A percentile compares a stretch with the other conserved stretches of the same genome.
phyloP scores from a whole-genome alignment of 2,329 filamentous ascomycete species.

The Tolypocladium guangdongense region DNA sequence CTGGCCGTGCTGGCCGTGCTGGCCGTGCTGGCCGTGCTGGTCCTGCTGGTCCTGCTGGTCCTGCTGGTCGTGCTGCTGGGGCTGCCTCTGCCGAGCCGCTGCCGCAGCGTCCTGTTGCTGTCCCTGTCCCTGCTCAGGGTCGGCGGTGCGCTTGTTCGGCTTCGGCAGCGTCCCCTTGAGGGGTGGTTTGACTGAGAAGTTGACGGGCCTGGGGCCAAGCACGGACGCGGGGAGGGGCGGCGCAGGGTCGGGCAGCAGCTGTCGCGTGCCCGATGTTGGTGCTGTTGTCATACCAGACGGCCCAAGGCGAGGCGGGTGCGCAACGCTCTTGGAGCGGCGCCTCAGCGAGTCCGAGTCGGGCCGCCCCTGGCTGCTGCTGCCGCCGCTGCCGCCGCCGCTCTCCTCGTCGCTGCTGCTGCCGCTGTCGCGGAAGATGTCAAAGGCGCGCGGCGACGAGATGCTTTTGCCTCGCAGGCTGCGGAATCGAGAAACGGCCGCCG shows the following conservation, averaged over 20 bases:
- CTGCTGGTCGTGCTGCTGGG: not conserved
- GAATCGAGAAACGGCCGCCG: conserved; percentile 17
- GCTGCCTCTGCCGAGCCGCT: not conserved
- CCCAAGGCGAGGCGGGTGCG: conserved; percentile 8
- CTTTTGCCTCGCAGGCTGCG: conserved; percentile 23
- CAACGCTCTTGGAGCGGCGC: conserved; percentile 16
- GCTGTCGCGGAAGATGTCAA: conserved; percentile 18
- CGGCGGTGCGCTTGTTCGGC: not conserved
- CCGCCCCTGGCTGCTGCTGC: conserved; percentile 8
- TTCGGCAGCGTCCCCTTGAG: not conserved
- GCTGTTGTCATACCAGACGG: not conserved
- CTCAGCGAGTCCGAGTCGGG: conserved; percentile 3
- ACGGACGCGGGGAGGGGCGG: conserved; percentile 14
- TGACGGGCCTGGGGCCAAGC: conserved; percentile 17
- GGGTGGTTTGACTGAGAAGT: conserved; percentile 11
- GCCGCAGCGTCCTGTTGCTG: not conserved
- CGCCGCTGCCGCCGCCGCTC: not conserved
- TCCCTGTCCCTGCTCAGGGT: not conserved
- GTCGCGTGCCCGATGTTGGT: not conserved
- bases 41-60: not conserved
- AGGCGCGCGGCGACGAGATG: conserved; percentile 17
- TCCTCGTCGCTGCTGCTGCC: not conserved
- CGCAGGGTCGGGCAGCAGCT: not conserved
- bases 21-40: not conserved
- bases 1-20: not conserved